Base-by-base conservation (phyloP, 2,329 filamentous ascomycete genomes). In the Exophiala sp. region DNA sequence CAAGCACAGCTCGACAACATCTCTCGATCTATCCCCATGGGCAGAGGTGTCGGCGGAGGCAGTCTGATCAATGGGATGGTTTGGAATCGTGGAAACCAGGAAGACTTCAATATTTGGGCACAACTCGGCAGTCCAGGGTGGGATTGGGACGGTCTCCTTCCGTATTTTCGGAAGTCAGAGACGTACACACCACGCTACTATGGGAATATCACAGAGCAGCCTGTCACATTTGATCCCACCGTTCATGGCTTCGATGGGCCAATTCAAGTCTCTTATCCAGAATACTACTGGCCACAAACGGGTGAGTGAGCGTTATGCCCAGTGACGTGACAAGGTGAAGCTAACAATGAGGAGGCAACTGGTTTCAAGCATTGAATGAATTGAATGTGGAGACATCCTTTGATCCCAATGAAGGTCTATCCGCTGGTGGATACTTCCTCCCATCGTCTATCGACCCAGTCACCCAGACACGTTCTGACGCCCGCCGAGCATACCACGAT, bases 241-340 rank as follows among this genome's bases (percentile, higher is more conserved):
- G 63, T 68, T 2, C 65, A 77, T 38, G 76, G 75, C 7, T 65
- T 59, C 5, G 58, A 58, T 2, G 76, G 77, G 0, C 75, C 75
- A 1, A 68, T 79, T 14, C 72, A 76, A 9, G 64, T 75, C 29
- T 74, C 72, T 7, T 77, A 75, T 58, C 65, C 70, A 2, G 59
- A 61, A 22, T 70, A 63, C 44, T 64, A 66, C 48, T 72, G 68
- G 53, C 65, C 65, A 24, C 58, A 65, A 43, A 65, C 66, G 7
- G 61, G 24, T 27, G 65, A 14, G 56, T 73, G 10, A 61, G 64
- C 1, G 67, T 62, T 7, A 59, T 62, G 7, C 60, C 62, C 52
- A 65, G 65, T 1, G 68, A 68, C 41, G 62, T 62, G 27, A 68
- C 69, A 11, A 57, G 56, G 27, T 68, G 69, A 4, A 64, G 64